Percentiles rank a stretch among this genome's conserved stretches.
phyloP scores from a whole-genome alignment of 371 early-diverging fungal species.

The Rhizopus sp. region DNA sequence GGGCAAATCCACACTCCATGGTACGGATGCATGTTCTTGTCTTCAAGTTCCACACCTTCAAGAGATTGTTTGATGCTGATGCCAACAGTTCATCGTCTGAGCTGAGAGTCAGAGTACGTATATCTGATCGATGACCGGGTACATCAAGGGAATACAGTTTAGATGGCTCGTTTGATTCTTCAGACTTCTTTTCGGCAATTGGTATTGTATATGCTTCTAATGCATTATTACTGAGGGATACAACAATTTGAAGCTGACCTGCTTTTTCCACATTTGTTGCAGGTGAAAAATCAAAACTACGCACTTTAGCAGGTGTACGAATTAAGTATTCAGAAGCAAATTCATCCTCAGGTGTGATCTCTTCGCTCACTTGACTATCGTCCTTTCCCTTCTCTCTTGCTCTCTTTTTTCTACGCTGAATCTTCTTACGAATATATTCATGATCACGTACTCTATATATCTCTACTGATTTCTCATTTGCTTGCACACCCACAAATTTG shows the following conservation, averaged over 20 bases:
- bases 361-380: slow-evolving; percentile 44
- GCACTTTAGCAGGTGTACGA: slow-evolving; percentile 69
- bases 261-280: slow-evolving; percentile 54
- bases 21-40: slow-evolving; percentile 83
- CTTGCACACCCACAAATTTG: slow-evolving; percentile 75
- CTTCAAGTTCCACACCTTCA: slow-evolving; percentile 90
- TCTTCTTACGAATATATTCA: slow-evolving; percentile 80
- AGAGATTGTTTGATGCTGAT: slow-evolving; percentile 75
- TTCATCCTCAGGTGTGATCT: slow-evolving; percentile 71
- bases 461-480: slow-evolving; percentile 82
- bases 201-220: slow-evolving; percentile 69
- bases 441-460: slow-evolving; percentile 75
- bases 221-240: slow-evolving; percentile 72
- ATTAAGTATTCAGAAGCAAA: slow-evolving; percentile 64
- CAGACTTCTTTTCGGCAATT: slow-evolving; percentile 52
- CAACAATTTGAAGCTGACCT: slow-evolving; percentile 55
- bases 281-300: slow-evolving; percentile 77
- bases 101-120: slow-evolving; percentile 84
- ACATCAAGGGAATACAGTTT: slow-evolving; percentile 72
- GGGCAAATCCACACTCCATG: slow-evolving; percentile 84
- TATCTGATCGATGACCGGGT: slow-evolving; percentile 90
- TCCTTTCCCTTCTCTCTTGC: slow-evolving; percentile 77
- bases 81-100: slow-evolving; percentile 85
- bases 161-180: slow-evolving; percentile 52
- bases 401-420: slow-evolving; percentile 79